Evolutionary conservation across 768 basidiomycete species (phyloP), one percentile per base, ranked within the genome.

Genomic region (Hericium erinaceus): DNA sequence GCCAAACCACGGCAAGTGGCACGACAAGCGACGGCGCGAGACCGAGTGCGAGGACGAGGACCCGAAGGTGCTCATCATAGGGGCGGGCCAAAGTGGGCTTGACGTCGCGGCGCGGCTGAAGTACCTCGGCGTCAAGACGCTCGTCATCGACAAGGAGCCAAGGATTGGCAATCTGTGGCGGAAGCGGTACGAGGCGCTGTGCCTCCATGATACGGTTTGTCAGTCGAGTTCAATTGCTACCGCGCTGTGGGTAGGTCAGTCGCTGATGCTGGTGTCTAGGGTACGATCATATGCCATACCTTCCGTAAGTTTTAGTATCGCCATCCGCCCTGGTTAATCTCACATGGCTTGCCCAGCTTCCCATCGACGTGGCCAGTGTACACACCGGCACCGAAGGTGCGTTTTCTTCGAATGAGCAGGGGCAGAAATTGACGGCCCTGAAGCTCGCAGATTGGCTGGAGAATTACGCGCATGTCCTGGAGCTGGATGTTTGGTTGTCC

Each of bases 401-500:
- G 10, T 28, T 11, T 28, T 37, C 33, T 4, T 28, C 20, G 3
- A 13, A 16, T n/a, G n/a, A 20, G 18, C 3, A 38, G 22, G 7
- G 18, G 41, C 7, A 2, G 61, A 58, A 44, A 15, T 9, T 65
- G n/a, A 44, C 15, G 16, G 16, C 15, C 13, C 41, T 18, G 18
- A 6, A 84, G 77, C 68, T 87, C 15, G 85, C 84, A 0, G 79
- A 82, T 59, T 87, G 83, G 83, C 74, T 88, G 2, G 85, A 87
- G 68, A 73, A 69, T 57, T 87, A 85, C 64, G 83, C 81, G 1
- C 74, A 80, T 13, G 64, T 73, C 1, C 67, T 87, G 57, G 85
- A 86, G 58, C 70, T 87, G 55, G 80, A 84, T 61, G 76, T 83
- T 7, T 86, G 85, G 85, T 81, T 77, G 15, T 78, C 64, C 11